These are phyloP conservation scores for Aureobasidium sp. DNA, from an alignment of 2,329 filamentous ascomycete species.

Conservation along the genomic window DNA sequence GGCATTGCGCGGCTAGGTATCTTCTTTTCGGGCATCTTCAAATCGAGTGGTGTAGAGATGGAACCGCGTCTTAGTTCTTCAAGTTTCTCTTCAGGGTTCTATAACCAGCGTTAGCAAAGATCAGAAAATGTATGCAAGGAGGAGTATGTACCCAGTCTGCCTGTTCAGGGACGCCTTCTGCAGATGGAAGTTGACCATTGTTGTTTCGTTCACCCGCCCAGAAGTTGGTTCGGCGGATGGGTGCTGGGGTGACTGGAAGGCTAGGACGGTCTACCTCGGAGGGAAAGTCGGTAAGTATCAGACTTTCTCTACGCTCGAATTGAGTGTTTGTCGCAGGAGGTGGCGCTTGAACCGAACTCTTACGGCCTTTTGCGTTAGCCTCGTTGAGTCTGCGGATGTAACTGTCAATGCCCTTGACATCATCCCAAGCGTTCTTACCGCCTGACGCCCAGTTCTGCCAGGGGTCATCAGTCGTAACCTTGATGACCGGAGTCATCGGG, in stretches of 20 bases:
- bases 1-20: slow-evolving; percentile 26
- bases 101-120: slow-evolving; percentile 10
- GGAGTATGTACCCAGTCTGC: slow-evolving; percentile 85
- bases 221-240: slow-evolving; percentile 59
- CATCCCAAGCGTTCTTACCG: slow-evolving; percentile 81
- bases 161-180: slow-evolving; percentile 78
- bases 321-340: slow-evolving; percentile 16
- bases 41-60: slow-evolving; percentile 22
- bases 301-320: slow-evolving; percentile 40
- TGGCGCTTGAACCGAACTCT: slow-evolving; percentile 18
- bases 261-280: slow-evolving; percentile 74
- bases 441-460: slow-evolving; percentile 64
- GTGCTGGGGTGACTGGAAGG: slow-evolving; percentile 82
- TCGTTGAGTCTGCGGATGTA: slow-evolving; percentile 67
- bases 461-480: slow-evolving; percentile 44
- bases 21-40: slow-evolving; percentile 21
- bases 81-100: slow-evolving; percentile 39
- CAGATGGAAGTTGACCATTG: slow-evolving; percentile 56
- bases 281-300: slow-evolving; percentile 81
- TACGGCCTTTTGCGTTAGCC: slow-evolving; percentile 52
- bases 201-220: slow-evolving; percentile 55
- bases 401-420: slow-evolving; percentile 74
- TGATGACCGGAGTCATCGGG: slow-evolving; percentile 38
- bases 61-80: slow-evolving; percentile 39
- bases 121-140: not conserved